A percentile compares a stretch with the other conserved stretches of the same genome.
phyloP scores from a whole-genome alignment of 164 flowering plant genomes.

The Vitis vinifera region ASM3070453v1 NC_081809.1:2710001-2710500 shows the following conservation, averaged over 20 bases:
- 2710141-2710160: neutral
- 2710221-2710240: conserved; percentile 72
- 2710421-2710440: conserved; percentile 20
- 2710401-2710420: conserved; percentile 24
- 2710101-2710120: conserved; percentile 56
- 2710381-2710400: conserved; percentile 17
- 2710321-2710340: conserved; percentile 56
- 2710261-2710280: neutral
- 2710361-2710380: conserved; percentile 33
- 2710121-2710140: neutral
- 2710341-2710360: conserved; percentile 58
- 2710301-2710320: conserved; percentile 14
- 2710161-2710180: conserved; percentile 1
- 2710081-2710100: conserved; percentile 90
- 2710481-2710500: conserved; percentile 35
- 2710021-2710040: conserved; percentile 34
- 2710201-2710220: conserved; percentile 78
- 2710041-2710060: conserved; percentile 78
- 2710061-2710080: conserved; percentile 93
- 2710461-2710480: conserved; percentile 11
- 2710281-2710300: neutral
- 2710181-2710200: conserved; percentile 95
- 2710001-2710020: neutral
- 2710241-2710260: conserved; percentile 53
- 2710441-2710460: conserved; percentile 20